A percentile compares a stretch with the other conserved stretches of the same genome.
Evolutionary conservation across 148 eudicot genomes (phyloP).

Genomic region (Rheum nobile): DNA sequence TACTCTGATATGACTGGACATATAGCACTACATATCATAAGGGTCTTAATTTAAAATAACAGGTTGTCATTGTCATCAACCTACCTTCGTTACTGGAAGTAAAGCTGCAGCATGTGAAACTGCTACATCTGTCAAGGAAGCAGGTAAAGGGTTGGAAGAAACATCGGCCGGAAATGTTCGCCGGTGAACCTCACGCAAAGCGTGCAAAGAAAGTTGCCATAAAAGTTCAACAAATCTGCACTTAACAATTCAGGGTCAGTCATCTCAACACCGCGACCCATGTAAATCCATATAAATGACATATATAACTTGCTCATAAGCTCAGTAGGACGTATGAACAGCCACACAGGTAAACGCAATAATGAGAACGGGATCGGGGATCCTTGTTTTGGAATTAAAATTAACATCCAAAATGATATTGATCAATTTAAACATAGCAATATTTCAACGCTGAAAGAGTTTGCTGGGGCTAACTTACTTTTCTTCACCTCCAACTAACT

Average conservation of each 20-base stretch:
- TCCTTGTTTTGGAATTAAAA: neutral
- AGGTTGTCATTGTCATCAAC: neutral
- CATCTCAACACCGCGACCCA: neutral
- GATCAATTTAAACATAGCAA: no score
- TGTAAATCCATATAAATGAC: neutral
- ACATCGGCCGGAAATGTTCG: constrained; percentile 86
- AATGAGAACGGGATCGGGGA: no score
- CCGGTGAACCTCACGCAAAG: constrained; percentile 88
- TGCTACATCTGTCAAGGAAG: constrained; percentile 93
- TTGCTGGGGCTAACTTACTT: no score
- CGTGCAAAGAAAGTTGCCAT: constrained; percentile 98
- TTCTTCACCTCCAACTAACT: no score
- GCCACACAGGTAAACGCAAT: no score
- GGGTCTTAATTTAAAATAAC: neutral
- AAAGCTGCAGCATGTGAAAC: constrained; percentile 93
- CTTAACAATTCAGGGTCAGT: neutral
- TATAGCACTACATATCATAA: neutral
- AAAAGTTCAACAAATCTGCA: constrained; percentile 93
- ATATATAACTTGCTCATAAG: neutral
- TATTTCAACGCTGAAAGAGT: no score
- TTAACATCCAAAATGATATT: no score
- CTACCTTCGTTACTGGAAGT: constrained; percentile 94
- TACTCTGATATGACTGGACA: no score
- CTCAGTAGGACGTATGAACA: neutral
- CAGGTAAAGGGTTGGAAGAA: constrained; percentile 80